Conservation (phyloP, 495 filamentous ascomycete species). For the Neurospora pannonica region DNA sequence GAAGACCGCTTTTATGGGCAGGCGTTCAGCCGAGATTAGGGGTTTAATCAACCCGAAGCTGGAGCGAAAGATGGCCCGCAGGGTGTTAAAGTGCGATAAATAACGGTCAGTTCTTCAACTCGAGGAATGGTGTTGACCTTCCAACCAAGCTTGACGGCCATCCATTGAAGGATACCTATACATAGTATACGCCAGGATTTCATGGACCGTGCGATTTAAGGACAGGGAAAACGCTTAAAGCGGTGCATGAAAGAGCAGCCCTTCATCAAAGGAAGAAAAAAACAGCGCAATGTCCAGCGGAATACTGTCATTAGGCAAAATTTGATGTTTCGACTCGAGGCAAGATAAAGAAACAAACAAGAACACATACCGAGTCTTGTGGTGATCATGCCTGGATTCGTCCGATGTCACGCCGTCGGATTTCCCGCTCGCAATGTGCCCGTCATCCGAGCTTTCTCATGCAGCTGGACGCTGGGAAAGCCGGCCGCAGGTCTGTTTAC, state of each 20-base stretch:
- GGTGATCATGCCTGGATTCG: not conserved
- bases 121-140: not conserved
- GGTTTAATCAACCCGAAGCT: not conserved
- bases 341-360: not conserved
- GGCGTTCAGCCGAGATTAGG: not conserved
- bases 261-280: not conserved
- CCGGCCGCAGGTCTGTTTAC: not conserved
- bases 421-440: not conserved
- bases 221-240: not conserved
- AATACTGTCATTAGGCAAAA: not conserved
- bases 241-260: not conserved
- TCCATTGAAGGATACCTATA: not conserved
- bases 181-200: not conserved
- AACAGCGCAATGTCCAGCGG: not conserved
- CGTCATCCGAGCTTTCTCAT: not conserved
- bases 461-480: not conserved
- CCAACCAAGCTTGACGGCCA: not conserved
- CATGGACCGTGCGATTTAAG: not conserved
- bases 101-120: not conserved
- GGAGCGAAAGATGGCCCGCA: not conserved
- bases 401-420: not conserved
- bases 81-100: not conserved
- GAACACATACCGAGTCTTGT: not conserved
- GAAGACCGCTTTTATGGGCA: not conserved
- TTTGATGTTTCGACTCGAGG: not conserved